These are phyloP conservation scores for Lepiota subincarnata DNA, from an alignment of 768 basidiomycete genomes.

Conservation along the genomic window DNA sequence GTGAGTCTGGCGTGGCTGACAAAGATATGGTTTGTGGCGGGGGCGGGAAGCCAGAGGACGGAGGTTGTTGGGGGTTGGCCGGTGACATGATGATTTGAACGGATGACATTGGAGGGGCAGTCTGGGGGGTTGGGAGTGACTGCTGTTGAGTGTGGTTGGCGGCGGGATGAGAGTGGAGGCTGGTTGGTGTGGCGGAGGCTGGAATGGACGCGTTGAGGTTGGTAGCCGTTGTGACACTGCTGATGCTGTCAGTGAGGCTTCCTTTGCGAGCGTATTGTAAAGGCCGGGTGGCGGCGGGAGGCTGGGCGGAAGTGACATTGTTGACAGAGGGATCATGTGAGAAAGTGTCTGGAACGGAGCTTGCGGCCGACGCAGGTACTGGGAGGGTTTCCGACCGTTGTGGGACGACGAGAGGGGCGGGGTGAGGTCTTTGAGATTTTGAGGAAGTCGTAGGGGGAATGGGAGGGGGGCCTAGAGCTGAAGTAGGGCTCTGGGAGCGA, in stretches of 20 bases:
- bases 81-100: conserved; percentile 11
- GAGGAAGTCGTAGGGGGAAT: conserved; percentile 18
- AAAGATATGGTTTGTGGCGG: neutral
- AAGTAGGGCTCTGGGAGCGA: conserved; percentile 17
- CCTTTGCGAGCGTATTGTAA: conserved; percentile 30
- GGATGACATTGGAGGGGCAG: neutral
- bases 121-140: neutral
- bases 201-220: conserved; percentile 18
- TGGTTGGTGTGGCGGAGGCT: conserved; percentile 13
- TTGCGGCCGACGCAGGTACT: conserved; percentile 25
- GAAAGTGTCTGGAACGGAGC: conserved; percentile 26
- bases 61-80: neutral
- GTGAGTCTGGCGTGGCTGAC: conserved; percentile 2
- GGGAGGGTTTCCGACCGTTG: conserved; percentile 32
- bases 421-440: conserved; percentile 19
- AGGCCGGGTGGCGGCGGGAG: conserved; percentile 15
- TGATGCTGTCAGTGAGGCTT: conserved; percentile 33
- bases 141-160: neutral
- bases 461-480: conserved; percentile 19
- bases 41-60: neutral
- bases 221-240: conserved; percentile 24
- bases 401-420: conserved; percentile 35
- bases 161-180: neutral
- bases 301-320: neutral
- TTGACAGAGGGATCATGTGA: conserved; percentile 11